A percentile compares a stretch with the other conserved stretches of the same genome.
Conservation (phyloP, 2,329 filamentous ascomycete genomes). For the Dendrostoma leiphaemia region DNA sequence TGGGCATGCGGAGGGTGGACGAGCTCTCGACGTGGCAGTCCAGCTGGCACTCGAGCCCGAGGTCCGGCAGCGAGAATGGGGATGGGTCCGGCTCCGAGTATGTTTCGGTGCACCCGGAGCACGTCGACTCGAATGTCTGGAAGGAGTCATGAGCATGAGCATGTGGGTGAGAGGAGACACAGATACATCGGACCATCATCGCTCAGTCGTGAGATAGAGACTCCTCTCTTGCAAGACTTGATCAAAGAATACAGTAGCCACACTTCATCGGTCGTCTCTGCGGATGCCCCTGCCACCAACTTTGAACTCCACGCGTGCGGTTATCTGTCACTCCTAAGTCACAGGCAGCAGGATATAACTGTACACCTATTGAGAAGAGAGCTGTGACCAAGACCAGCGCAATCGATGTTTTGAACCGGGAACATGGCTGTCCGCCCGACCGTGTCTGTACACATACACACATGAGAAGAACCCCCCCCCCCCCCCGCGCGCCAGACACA, state of each 20-base stretch:
- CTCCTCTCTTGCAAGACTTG: no score
- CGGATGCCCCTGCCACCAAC: no score
- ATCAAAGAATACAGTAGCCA: no score
- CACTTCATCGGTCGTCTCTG: no score
- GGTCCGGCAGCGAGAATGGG: constrained; percentile 28
- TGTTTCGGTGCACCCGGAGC: constrained; percentile 45
- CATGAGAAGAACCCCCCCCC: not conserved
- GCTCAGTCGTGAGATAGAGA: no score
- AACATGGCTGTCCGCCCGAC: not conserved
- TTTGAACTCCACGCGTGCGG: no score
- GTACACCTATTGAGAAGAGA: not conserved
- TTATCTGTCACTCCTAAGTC: no score
- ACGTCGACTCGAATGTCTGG: constrained; percentile 47
- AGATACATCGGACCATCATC: no score
- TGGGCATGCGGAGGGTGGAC: constrained; percentile 69
- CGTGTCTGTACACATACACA: not conserved
- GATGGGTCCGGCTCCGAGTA: constrained; percentile 41
- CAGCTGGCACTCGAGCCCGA: constrained; percentile 26
- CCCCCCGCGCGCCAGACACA: no score
- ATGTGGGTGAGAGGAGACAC: not conserved
- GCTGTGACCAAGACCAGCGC: not conserved
- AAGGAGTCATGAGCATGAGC: constrained; percentile 31
- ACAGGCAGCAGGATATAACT: no score
- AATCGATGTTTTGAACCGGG: not conserved
- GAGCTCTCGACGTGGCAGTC: constrained; percentile 54